These are phyloP conservation scores for Tephrocybe sp. DNA, from an alignment of 768 basidiomycete genomes.

Conservation along the genomic window DNA sequence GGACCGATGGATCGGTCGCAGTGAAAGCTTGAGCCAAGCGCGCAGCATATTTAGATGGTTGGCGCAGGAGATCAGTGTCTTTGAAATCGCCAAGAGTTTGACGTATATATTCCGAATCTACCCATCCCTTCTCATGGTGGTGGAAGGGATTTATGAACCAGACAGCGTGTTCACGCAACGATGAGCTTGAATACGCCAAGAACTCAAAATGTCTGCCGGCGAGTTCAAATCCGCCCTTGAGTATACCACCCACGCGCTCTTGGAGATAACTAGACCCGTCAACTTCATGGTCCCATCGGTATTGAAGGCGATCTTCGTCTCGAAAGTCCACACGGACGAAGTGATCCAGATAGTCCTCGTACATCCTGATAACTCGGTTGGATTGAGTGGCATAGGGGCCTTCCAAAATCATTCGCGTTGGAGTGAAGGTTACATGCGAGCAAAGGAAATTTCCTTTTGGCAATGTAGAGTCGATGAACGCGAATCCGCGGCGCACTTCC, in stretches of 20 bases:
- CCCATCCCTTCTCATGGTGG: constrained; percentile 37
- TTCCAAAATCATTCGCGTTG: constrained; percentile 71
- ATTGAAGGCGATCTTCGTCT: constrained; percentile 78
- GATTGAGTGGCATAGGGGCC: constrained; percentile 77
- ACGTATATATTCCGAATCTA: constrained; percentile 63
- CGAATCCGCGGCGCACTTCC: constrained; percentile 31
- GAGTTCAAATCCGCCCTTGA: constrained; percentile 67
- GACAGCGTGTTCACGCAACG: constrained; percentile 76
- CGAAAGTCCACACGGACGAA: constrained; percentile 86
- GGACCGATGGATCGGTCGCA: constrained; percentile 73
- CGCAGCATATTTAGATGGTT: constrained; percentile 82
- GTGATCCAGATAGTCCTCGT: constrained; percentile 55
- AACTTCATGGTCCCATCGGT: constrained; percentile 68
- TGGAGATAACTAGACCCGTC: constrained; percentile 57
- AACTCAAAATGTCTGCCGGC: constrained; percentile 78
- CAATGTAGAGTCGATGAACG: constrained; percentile 18
- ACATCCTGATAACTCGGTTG: constrained; percentile 78
- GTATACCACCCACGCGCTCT: constrained; percentile 54
- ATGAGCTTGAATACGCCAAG: constrained; percentile 79
- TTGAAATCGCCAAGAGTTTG: constrained; percentile 67
- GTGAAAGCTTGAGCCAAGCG: constrained; percentile 84
- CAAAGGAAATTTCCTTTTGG: constrained; percentile 55
- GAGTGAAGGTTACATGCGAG: constrained; percentile 75
- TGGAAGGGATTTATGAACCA: constrained; percentile 77
- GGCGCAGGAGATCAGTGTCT: constrained; percentile 40